These are phyloP conservation scores for Erythrophleum ivorense DNA, from an alignment of 331 rosid species.

Conservation along the genomic window DNA sequence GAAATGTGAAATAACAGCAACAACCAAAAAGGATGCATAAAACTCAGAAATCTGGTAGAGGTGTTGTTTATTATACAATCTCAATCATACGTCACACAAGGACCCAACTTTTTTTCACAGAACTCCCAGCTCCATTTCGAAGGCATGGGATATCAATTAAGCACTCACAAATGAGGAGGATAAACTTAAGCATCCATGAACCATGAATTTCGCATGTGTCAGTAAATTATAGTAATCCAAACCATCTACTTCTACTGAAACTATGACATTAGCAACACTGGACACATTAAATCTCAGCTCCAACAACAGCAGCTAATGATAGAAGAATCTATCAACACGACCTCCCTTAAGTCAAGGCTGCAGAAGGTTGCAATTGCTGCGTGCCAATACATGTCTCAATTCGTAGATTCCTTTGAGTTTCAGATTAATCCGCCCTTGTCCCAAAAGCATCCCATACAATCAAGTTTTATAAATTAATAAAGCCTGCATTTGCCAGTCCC, in stretches of 20 bases:
- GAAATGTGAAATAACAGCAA: background rate
- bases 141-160: background rate
- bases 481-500: conserved; percentile 89
- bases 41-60: background rate
- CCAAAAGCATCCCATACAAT: conserved; percentile 3
- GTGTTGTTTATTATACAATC: background rate
- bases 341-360: conserved; percentile 10
- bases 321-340: background rate
- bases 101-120: background rate
- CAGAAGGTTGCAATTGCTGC: conserved; percentile 10
- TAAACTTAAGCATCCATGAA: background rate
- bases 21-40: background rate
- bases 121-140: conserved; percentile 16
- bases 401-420: conserved; percentile 26
- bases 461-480: conserved; percentile 43
- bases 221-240: background rate
- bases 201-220: background rate
- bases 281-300: background rate
- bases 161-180: background rate
- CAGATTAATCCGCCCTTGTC: conserved; percentile 3
- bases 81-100: background rate
- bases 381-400: conserved; percentile 3
- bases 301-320: background rate
- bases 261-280: background rate
- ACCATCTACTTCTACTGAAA: background rate